These are phyloP conservation scores for Penicillium daleae DNA, from an alignment of 495 filamentous ascomycete genomes.

Conservation along the genomic window DNA sequence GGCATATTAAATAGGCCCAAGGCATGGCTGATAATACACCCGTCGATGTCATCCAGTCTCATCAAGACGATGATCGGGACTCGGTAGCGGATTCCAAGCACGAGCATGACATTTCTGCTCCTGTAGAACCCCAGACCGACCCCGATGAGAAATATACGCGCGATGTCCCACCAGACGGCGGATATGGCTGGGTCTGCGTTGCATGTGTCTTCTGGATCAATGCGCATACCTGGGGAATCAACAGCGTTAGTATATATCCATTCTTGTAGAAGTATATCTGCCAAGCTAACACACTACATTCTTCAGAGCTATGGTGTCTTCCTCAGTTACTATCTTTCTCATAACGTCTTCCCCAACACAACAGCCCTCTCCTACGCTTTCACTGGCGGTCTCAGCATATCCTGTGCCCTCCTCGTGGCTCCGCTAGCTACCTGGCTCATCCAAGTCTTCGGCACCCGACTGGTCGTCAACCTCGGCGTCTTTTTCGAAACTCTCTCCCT, in stretches of 20 bases:
- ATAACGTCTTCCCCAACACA: conserved; percentile 60
- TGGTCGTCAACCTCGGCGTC: conserved; percentile 62
- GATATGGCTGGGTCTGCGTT: conserved; percentile 61
- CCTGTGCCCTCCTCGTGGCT: conserved; percentile 64
- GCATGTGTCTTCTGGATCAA: conserved; percentile 56
- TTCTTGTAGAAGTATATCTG: conserved; percentile 21
- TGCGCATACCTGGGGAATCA: conserved; percentile 60
- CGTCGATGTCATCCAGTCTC: conserved; percentile 42
- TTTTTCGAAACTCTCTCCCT: conserved; percentile 63
- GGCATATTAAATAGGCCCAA: not conserved
- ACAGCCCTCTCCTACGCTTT: conserved; percentile 69
- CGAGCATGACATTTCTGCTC: conserved; percentile 11
- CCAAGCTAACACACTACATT: not conserved
- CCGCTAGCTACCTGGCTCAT: conserved; percentile 66
- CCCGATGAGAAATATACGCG: conserved; percentile 38
- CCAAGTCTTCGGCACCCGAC: conserved; percentile 55
- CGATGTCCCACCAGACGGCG: conserved; percentile 54
- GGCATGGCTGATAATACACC: conserved; percentile 43
- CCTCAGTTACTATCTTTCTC: conserved; percentile 69
- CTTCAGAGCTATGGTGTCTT: conserved; percentile 65
- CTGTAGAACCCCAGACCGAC: conserved; percentile 17
- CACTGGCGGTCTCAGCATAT: conserved; percentile 71
- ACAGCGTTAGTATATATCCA: conserved; percentile 48
- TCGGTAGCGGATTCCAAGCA: conserved; percentile 15
- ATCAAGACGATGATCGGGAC: conserved; percentile 30